These are phyloP conservation scores for Castanospermum australe DNA, from an alignment of 306 rosid genomes.

Conservation along the genomic window DNA sequence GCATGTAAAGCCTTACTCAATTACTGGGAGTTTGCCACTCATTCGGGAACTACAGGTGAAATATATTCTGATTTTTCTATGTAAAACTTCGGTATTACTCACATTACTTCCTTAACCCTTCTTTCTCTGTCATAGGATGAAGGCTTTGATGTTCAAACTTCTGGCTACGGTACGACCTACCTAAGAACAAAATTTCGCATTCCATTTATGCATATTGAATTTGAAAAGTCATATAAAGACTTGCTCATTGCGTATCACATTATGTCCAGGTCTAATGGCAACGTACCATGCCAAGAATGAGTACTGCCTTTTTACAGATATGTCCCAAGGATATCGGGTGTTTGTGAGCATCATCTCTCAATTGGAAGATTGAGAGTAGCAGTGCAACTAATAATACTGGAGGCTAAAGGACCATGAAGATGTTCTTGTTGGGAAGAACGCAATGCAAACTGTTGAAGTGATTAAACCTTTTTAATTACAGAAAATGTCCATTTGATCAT, in stretches of 20 bases:
- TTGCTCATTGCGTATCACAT: constrained; percentile 19
- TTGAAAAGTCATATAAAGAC: neutral
- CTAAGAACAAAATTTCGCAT: neutral
- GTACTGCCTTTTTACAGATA: constrained; percentile 82
- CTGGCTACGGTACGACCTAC: constrained; percentile 72
- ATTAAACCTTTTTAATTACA: neutral
- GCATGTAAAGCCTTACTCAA: constrained; percentile 83
- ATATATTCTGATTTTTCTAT: neutral
- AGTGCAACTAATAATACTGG: neutral
- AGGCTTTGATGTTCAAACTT: constrained; percentile 91
- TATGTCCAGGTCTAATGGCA: constrained; percentile 73
- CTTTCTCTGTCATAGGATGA: constrained; percentile 55
- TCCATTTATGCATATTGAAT: neutral
- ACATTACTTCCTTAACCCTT: constrained; percentile 3
- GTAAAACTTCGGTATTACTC: neutral
- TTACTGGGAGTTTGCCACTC: constrained; percentile 89
- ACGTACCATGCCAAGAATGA: constrained; percentile 94
- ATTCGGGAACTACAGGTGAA: constrained; percentile 90
- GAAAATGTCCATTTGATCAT: no score
- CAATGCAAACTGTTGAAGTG: neutral
- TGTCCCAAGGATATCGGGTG: constrained; percentile 79
- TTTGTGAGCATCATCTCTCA: constrained; percentile 70
- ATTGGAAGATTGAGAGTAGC: constrained; percentile 53
- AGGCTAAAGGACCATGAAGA: neutral
- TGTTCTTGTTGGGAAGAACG: neutral